Evolutionary conservation across 768 basidiomycete species (phyloP), one percentile per base, ranked within the genome.

Genomic region (Pholiota molesta): DNA sequence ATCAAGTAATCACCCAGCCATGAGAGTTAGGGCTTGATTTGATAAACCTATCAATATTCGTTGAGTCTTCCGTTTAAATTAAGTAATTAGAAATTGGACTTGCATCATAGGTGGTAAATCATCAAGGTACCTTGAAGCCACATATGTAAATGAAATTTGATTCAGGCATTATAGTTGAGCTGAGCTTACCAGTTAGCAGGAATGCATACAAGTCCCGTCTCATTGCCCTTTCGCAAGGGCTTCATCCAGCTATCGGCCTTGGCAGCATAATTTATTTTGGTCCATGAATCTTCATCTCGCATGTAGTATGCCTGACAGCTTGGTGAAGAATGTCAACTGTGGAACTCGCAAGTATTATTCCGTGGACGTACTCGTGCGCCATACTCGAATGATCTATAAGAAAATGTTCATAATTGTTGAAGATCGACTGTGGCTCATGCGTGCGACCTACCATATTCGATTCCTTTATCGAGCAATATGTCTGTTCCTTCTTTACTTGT

Each of bases 31-130:
- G 73, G 54, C 78, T 81, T 21, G 79, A 79, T 71, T 89, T 89
- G 68, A 88, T 88, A 73, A 90, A 92, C 87, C 88, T 88, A 61
- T 52, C 45, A 16, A 31, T 37, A 35, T 16, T 29, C 11, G 10
- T 42, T 9, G 7, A 58, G 33, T 8, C 9, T 33, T 7, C 21
- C 7, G 21, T 19, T 28, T 2, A 29, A 14, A 31, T n/a, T 16
- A 13, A 44, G 23, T 69, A 26, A 66, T 58, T 31, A 47, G 55
- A 31, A n/a, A 40, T 17, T 19, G 17, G 8, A 63, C 80, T 61
- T 59, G 86, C 87, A 89, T 87, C 86, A 89, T 86, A 0, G 89
- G 89, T 9, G 89, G 89, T 16, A 92, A 77, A 70, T 91, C 90
- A 59, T 91, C 89, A 17, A 90, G 78, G 72, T 88, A 86, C 83